Evolutionary conservation across 805 yeast species (phyloP).

Genomic region (Teunomyces kruisii): DNA sequence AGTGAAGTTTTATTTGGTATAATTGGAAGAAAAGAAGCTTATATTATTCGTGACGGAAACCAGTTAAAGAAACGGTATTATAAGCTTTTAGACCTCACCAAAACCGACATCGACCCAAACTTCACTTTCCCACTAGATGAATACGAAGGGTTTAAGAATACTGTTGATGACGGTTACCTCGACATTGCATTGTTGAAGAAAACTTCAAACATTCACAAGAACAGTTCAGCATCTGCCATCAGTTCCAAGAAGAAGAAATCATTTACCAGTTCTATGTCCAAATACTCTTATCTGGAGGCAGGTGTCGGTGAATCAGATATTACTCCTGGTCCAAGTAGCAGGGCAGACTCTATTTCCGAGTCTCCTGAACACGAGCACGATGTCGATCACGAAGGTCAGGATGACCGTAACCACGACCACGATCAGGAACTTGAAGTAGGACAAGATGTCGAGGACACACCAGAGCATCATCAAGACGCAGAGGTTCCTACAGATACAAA

Average conservation of each 20-base stretch:
- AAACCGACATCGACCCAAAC: conserved; percentile 20
- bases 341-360: background rate
- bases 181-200: conserved; percentile 55
- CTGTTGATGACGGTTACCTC: conserved; percentile 65
- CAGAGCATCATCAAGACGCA: too few species aligned
- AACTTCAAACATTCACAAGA: conserved; percentile 32
- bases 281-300: background rate
- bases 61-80: conserved; percentile 30
- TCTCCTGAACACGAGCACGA: conserved; percentile 1
- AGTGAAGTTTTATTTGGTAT: conserved; percentile 69
- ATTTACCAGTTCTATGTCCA: conserved; percentile 1
- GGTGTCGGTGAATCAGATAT: conserved; percentile 5
- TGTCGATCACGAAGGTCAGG: background rate
- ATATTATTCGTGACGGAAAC: conserved; percentile 42
- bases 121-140: conserved; percentile 45
- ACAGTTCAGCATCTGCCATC: conserved; percentile 17
- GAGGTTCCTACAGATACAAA: too few species aligned
- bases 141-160: conserved; percentile 54
- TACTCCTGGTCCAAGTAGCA: conserved; percentile 3
- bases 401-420: too few species aligned
- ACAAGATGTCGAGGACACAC: too few species aligned
- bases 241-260: conserved; percentile 19
- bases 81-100: conserved; percentile 23
- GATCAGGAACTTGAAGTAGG: too few species aligned
- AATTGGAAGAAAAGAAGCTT: conserved; percentile 65